Percentiles rank a stretch among this genome's conserved stretches.
These are phyloP conservation scores for Fusarium sp. DNA, from an alignment of 2,329 filamentous ascomycete species.

Conservation along the genomic window DNA sequence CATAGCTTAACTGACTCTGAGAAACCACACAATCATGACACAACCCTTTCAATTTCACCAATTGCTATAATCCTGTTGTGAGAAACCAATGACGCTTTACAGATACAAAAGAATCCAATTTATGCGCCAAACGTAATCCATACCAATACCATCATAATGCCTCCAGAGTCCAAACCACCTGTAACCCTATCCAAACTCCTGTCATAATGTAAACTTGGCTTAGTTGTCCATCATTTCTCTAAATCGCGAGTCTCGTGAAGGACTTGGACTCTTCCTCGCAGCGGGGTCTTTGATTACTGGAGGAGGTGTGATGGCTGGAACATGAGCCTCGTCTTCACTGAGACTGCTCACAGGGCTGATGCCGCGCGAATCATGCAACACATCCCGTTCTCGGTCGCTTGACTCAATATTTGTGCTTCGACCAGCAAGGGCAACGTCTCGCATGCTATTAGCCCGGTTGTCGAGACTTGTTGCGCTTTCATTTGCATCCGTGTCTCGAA, in stretches of 20 bases:
- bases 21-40: not conserved
- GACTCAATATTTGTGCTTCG: slow-evolving; percentile 45
- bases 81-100: slow-evolving; percentile 1
- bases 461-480: slow-evolving; percentile 60
- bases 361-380: slow-evolving; percentile 49
- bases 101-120: not conserved
- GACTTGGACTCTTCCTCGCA: slow-evolving; percentile 61
- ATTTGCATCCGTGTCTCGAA: slow-evolving; percentile 58
- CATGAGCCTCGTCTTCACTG: slow-evolving; percentile 38
- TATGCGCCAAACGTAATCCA: not conserved
- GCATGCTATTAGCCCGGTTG: slow-evolving; percentile 57
- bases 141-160: not conserved
- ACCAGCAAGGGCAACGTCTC: slow-evolving; percentile 62
- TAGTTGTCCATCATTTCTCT: slow-evolving; percentile 64
- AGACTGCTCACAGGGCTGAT: slow-evolving; percentile 56
- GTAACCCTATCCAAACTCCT: not conserved
- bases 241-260: slow-evolving; percentile 69
- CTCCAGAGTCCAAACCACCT: too few species aligned
- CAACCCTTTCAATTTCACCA: not conserved
- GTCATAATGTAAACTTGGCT: slow-evolving; percentile 1
- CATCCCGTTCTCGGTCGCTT: slow-evolving; percentile 33
- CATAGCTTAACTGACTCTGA: not conserved
- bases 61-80: not conserved
- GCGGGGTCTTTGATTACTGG: slow-evolving; percentile 51
- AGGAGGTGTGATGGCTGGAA: slow-evolving; percentile 54